Percentiles rank a stretch among this genome's conserved stretches.
Conservation (phyloP, 2,329 filamentous ascomycete genomes). For the Cladobotryum mycophilum region DNA sequence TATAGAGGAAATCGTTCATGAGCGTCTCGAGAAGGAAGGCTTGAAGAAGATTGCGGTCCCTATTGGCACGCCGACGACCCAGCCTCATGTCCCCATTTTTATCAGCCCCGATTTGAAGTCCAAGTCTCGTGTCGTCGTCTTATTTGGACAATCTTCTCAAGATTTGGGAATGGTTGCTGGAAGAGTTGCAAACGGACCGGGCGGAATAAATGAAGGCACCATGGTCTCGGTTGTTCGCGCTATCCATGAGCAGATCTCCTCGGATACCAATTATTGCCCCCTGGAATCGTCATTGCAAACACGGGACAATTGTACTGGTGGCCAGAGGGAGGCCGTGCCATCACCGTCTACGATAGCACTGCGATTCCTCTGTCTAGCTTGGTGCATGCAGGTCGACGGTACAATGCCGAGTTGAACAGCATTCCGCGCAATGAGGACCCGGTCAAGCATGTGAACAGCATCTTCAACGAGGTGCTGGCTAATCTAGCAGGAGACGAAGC, state of each 20-base stretch:
- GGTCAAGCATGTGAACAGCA: constrained; percentile 55
- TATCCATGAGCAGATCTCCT: constrained; percentile 32
- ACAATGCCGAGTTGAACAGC: constrained; percentile 51
- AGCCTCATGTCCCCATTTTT: constrained; percentile 66
- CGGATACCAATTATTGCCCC: constrained; percentile 30
- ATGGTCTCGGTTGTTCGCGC: constrained; percentile 55
- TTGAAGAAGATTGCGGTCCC: constrained; percentile 59
- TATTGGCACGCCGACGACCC: constrained; percentile 35
- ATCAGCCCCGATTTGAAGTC: constrained; percentile 41
- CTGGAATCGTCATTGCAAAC: constrained; percentile 70
- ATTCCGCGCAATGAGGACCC: constrained; percentile 54
- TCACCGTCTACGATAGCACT: constrained; percentile 53
- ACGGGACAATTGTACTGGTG: constrained; percentile 73
- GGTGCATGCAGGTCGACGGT: constrained; percentile 48
- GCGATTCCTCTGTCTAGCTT: constrained; percentile 56
- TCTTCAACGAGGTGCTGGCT: constrained; percentile 60
- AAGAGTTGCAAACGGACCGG: constrained; percentile 55
- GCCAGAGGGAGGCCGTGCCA: constrained; percentile 51
- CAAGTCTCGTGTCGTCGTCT: constrained; percentile 60
- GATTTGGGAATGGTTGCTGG: constrained; percentile 72
- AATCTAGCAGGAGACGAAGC: constrained; percentile 42
- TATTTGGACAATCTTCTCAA: constrained; percentile 66
- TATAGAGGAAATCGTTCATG: constrained; percentile 51
- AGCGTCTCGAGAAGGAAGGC: constrained; percentile 56
- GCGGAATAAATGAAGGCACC: constrained; percentile 66